phyloP scores from a whole-genome alignment of 2,329 filamentous ascomycete species.

The Cladosporium cucumerinum region DNA sequence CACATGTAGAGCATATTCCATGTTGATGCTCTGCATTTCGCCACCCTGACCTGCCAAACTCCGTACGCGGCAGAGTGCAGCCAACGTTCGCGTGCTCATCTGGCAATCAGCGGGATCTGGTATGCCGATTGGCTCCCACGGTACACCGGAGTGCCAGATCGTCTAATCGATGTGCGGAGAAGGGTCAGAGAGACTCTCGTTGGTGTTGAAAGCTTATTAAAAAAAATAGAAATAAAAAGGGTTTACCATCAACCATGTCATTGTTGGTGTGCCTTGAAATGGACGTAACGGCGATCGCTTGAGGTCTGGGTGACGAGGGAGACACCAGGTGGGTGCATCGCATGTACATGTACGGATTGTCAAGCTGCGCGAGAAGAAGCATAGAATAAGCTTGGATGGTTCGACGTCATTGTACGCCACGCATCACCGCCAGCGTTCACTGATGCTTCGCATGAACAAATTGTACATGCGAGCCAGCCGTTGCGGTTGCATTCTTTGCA shows the following conservation, averaged over 20 bases:
- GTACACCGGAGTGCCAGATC: neutral
- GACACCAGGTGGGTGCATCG: neutral
- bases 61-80: conserved; percentile 5
- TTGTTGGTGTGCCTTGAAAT: neutral
- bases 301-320: neutral
- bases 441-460: neutral
- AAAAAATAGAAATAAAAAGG: too few relatives aligned
- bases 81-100: conserved; percentile 9
- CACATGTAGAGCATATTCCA: neutral
- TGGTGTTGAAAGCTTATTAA: neutral
- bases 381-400: neutral
- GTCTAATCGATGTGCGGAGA: conserved; percentile 1
- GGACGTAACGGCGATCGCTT: neutral
- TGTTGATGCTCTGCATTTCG: neutral
- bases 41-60: conserved; percentile 3
- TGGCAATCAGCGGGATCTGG: neutral
- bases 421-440: neutral
- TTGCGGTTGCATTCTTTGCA: neutral
- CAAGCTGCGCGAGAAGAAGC: neutral
- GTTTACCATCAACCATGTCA: too few relatives aligned
- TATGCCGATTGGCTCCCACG: conserved; percentile 4
- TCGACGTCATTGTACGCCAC: neutral
- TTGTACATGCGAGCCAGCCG: neutral
- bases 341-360: neutral
- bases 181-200: neutral